Base-by-base conservation (phyloP, 805 yeast species). In the Pichia rugopelliculosa region DNA sequence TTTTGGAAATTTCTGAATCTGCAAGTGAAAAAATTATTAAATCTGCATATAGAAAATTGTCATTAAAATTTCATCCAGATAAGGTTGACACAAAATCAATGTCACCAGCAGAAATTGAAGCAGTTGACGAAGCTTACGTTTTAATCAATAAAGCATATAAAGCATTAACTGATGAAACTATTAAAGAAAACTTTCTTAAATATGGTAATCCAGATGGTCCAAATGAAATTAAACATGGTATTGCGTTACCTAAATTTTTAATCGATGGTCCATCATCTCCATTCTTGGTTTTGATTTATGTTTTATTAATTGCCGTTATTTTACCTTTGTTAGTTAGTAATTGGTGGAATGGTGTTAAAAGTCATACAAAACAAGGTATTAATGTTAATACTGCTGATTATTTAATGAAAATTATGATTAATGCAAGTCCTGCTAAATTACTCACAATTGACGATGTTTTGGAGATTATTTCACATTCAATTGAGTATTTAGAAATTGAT, bases 121-220 rank as follows among this genome's bases (percentile, higher is more conserved):
- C 69, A 23, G 70, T 85, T 65, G 97, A 91, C 66, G 80, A 82
- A 47, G 76, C 76, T 38, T 93, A 79, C 65, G 91, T 90, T 36
- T 74, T 79, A 56, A 85, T 93, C 58, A 83, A 87, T 50, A 86
- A 87, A 66, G 99, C 99, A 23, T 89, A 95, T 69, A 86, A 89
- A 66, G 87, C 99, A 0, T 76, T 93, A 54, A 95, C 99, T 13
- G 98, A 93, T 66, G 96, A 87, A 56, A 75, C 73, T 11, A 80
- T 87, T 3, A 84, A 80, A 58, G 87, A 86, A 56, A 93, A 93
- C 63, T 89, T 77, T 64, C 70, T 83, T 58, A 82, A 79, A 57
- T 93, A 84, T 60, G 99, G 99, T 43, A 96, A 95, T 63, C 99
- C 99, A 5, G 99, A 93, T 69, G 99, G 99, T 39, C 96, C 95